Conservation (phyloP, 2,329 filamentous ascomycete species). For the Pseudogymnoascus sp. region DNA sequence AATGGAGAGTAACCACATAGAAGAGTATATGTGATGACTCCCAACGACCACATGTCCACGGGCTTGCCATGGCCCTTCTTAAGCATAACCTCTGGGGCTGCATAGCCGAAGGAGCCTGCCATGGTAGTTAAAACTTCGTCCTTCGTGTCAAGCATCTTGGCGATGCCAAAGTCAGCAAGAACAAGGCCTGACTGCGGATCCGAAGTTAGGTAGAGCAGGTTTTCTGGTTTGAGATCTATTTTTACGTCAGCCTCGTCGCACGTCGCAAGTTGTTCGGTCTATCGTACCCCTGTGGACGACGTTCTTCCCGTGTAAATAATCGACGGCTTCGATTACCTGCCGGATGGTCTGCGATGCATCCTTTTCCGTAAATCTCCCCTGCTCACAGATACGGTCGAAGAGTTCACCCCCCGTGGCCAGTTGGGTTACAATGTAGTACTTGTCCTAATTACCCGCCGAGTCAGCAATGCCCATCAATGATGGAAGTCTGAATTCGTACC, state of each 20-base stretch:
- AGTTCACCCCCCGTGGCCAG: conserved; percentile 92
- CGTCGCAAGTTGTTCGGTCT: not conserved
- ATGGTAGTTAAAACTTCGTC: conserved; percentile 93
- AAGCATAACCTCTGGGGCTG: conserved; percentile 95
- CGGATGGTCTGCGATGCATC: conserved; percentile 86
- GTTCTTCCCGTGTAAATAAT: conserved; percentile 90
- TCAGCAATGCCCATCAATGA: not conserved
- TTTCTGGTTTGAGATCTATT: conserved; percentile 93
- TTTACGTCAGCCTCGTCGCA: not conserved
- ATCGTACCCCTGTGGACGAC: conserved; percentile 83
- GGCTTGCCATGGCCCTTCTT: conserved; percentile 97
- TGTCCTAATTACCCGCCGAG: conserved; percentile 57
- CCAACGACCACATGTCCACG: conserved; percentile 98
- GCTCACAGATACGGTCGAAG: conserved; percentile 96
- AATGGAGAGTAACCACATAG: conserved; percentile 98
- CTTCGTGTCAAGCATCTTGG: conserved; percentile 90
- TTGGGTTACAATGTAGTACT: conserved; percentile 98
- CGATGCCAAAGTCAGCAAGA: conserved; percentile 95
- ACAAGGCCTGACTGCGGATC: conserved; percentile 76
- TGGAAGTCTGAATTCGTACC: conserved; percentile 43
- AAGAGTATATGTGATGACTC: conserved; percentile 96
- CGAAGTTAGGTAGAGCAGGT: conserved; percentile 84
- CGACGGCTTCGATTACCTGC: conserved; percentile 85
- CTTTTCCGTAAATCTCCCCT: conserved; percentile 97
- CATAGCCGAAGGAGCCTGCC: conserved; percentile 97